These are phyloP conservation scores for Paramecium biaurelia DNA, from an alignment of 73 alveolate species.

Conservation along the genomic window DNA sequence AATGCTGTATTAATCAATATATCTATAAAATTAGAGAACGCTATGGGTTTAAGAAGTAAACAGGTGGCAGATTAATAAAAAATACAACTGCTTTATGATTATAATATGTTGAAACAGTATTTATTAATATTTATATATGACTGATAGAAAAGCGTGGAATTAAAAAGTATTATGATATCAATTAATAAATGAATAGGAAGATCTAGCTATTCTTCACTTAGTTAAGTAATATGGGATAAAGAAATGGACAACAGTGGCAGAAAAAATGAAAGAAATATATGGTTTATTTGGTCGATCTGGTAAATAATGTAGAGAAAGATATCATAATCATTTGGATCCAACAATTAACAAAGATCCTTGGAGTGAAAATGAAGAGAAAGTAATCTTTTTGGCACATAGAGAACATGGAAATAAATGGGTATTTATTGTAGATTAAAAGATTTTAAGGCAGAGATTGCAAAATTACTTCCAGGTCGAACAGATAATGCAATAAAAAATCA, in stretches of 20 bases:
- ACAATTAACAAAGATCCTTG: conserved; percentile 89
- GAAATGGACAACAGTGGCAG: conserved; percentile 86
- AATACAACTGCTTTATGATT: neutral
- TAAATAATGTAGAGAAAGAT: conserved; percentile 96
- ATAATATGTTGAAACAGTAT: neutral
- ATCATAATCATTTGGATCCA: conserved; percentile 98
- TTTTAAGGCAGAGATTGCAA: conserved; percentile 60
- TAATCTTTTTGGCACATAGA: conserved; percentile 86
- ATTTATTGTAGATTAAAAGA: neutral
- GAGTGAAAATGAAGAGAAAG: conserved; percentile 91
- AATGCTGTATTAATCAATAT: conserved; percentile 23
- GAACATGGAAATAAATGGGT: conserved; percentile 96
- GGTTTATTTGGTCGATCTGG: conserved; percentile 84
- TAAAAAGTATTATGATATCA: neutral
- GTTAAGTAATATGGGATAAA: conserved; percentile 79
- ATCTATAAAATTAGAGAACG: neutral
- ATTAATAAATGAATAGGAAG: conserved; percentile 69
- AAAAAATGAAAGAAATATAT: conserved; percentile 70
- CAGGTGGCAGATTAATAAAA: neutral
- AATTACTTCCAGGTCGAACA: conserved; percentile 69
- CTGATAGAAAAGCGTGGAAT: conserved; percentile 57
- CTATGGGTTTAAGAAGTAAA: conserved; percentile 23
- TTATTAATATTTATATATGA: conserved; percentile 32
- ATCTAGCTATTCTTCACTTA: conserved; percentile 76
- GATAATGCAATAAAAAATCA: conserved; percentile 84